These are phyloP conservation scores for Apiospora phragmitis DNA, from an alignment of 2,329 filamentous ascomycete species.

Conservation along the genomic window DNA sequence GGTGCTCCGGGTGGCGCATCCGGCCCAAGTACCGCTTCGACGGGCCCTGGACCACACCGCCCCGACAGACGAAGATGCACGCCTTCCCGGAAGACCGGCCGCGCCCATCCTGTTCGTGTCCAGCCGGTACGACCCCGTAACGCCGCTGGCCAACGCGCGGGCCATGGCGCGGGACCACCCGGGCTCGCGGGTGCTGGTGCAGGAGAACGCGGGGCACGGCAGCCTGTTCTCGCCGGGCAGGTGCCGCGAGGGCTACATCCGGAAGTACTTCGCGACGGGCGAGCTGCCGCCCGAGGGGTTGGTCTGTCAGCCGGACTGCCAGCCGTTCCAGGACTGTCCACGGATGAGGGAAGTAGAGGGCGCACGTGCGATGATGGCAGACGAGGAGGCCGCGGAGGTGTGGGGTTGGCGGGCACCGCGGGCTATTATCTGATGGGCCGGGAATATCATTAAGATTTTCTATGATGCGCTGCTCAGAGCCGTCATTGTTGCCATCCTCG, in stretches of 20 bases:
- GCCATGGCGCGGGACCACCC: conserved; percentile 21
- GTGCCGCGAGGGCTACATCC: conserved; percentile 16
- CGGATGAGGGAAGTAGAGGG: neutral
- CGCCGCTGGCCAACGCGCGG: conserved; percentile 40
- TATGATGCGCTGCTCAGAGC: no score
- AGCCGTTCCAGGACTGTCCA: conserved; percentile 22
- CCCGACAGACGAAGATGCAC: conserved; percentile 19
- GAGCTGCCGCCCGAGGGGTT: conserved; percentile 17
- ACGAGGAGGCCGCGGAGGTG: neutral
- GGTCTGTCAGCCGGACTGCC: conserved; percentile 20
- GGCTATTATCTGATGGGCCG: neutral
- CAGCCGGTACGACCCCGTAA: conserved; percentile 46
- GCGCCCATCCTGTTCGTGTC: conserved; percentile 46
- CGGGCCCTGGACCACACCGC: conserved; percentile 26
- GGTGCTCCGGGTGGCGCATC: conserved; percentile 40
- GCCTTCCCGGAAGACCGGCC: conserved; percentile 33
- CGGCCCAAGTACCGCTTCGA: conserved; percentile 42
- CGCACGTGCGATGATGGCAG: neutral
- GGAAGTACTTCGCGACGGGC: conserved; percentile 16
- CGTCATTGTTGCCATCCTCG: no score
- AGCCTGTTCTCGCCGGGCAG: conserved; percentile 6
- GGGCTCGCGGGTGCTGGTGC: conserved; percentile 20
- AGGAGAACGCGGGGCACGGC: conserved; percentile 23
- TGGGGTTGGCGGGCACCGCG: neutral
- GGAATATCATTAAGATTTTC: neutral